Percentiles rank a stretch among this genome's conserved stretches.
These are phyloP conservation scores for Ustilago tritici DNA, from an alignment of 1,284 basidiomycete species.

Conservation along the genomic window DNA sequence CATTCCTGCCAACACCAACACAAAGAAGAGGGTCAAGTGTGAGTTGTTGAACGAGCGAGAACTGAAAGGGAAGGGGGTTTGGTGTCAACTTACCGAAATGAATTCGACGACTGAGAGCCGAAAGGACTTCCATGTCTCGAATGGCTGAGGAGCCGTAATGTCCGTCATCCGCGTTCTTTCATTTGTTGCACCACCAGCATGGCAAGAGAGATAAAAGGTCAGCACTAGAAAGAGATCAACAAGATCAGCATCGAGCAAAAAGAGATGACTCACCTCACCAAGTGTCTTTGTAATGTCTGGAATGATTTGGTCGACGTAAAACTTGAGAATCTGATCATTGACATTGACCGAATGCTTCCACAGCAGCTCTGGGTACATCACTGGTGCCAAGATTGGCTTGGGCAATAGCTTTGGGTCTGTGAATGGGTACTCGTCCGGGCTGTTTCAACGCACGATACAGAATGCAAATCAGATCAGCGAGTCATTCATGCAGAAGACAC, in stretches of 20 bases:
- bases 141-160: constrained; percentile 96
- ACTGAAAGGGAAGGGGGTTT: not conserved
- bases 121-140: constrained; percentile 92
- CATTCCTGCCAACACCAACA: constrained; percentile 79
- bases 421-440: constrained; percentile 96
- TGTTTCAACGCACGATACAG: constrained; percentile 1
- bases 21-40: not conserved
- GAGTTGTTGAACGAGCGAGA: not conserved
- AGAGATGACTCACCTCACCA: constrained; percentile 36
- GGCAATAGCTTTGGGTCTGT: constrained; percentile 81
- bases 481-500: not conserved
- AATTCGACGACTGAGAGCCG: constrained; percentile 92
- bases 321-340: constrained; percentile 86
- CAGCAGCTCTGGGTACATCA: constrained; percentile 82
- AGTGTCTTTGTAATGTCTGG: constrained; percentile 78
- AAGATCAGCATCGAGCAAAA: not conserved
- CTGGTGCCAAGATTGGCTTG: constrained; percentile 81
- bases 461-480: not conserved
- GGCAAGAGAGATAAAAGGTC: not conserved
- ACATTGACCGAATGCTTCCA: constrained; percentile 86
- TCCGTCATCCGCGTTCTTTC: constrained; percentile 82
- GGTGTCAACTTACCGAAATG: constrained; percentile 84
- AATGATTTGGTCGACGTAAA: constrained; percentile 85
- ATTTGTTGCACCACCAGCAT: not conserved
- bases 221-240: not conserved